phyloP scores from a whole-genome alignment of 208 protist species.

The Polymyxa betae region DNA sequence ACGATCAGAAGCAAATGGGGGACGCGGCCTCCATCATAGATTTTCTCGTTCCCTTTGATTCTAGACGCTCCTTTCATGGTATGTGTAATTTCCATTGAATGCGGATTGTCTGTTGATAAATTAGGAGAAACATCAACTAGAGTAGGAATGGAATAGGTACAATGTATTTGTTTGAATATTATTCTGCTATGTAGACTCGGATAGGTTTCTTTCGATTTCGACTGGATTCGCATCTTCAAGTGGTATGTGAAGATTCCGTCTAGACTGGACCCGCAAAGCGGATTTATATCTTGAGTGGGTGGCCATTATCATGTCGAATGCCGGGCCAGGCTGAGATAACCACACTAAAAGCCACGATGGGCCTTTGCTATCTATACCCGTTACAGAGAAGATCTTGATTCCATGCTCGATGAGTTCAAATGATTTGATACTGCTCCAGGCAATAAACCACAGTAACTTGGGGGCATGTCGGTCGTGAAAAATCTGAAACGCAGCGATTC shows the following conservation, averaged over 20 bases:
- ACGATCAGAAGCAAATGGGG: too few species aligned
- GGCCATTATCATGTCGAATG: neutral
- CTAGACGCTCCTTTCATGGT: too few species aligned
- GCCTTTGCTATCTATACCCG: neutral
- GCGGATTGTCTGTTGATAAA: too few species aligned
- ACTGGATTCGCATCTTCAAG: neutral
- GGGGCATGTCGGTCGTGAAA: neutral
- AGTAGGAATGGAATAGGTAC: neutral
- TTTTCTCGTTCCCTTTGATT: too few species aligned
- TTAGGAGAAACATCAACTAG: too few species aligned
- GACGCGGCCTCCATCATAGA: too few species aligned
- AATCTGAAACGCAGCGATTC: neutral
- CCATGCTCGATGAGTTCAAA: neutral
- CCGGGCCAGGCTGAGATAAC: neutral
- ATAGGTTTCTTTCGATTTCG: neutral
- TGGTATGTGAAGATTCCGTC: neutral
- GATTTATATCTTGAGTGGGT: neutral
- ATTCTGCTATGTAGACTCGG: neutral
- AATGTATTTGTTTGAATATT: neutral
- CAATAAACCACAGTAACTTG: conserved; percentile 12
- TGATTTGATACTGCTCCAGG: conserved; percentile 16
- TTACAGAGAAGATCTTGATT: neutral
- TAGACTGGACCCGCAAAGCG: neutral
- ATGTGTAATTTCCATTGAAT: too few species aligned
- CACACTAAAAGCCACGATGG: neutral